Base-by-base conservation (phyloP, 768 basidiomycete species). In the Boletus reticulatus region DNA sequence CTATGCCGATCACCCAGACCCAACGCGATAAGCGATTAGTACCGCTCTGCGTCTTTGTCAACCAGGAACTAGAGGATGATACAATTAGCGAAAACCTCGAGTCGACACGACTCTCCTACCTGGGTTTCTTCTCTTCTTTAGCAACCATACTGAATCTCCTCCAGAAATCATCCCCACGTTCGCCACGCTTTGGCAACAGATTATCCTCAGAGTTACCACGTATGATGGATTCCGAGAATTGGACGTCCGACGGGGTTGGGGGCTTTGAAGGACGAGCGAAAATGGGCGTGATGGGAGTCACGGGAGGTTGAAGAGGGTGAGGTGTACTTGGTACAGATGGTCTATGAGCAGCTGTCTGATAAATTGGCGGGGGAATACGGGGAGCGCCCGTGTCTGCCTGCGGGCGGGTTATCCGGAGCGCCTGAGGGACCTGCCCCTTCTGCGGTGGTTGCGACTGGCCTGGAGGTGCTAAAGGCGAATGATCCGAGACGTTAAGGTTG, bases 151-250 rank as follows among this genome's bases (percentile, higher is more conserved):
- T 89, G 72, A 92, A 93, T 38, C 91, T 78, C 56, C 88, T 78
- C 91, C 91, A 93, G 72, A 93, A 92, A 63, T 92, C 87, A 63
- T 92, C 89, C 1, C 89, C 88, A 47, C 79, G 82, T 67, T 89
- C 83, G 3, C 89, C 88, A 43, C 88, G 80, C 39, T 76, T 76
- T 2, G 88, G 85, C 9, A 92, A 68, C 4, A 88, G 66, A 2
- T 84, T 81, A 41, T 85, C 88, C 68, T 92, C 90, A 1, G 76
- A 76, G 48, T 84, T 78, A 6, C 87, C 82, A 16, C 89, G 81
- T 66, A 92, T 79, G 65, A 91, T 89, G 52, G 75, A 70, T 17
- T 75, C 73, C 10, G 77, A 71, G 57, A 84, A 84, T 59, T 76
- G 79, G 64, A 87, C 73, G 29, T 76, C 74, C 38, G 71, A 66